Base-by-base conservation (phyloP, 2,329 filamentous ascomycete genomes). In the Ustulina deusta region DNA sequence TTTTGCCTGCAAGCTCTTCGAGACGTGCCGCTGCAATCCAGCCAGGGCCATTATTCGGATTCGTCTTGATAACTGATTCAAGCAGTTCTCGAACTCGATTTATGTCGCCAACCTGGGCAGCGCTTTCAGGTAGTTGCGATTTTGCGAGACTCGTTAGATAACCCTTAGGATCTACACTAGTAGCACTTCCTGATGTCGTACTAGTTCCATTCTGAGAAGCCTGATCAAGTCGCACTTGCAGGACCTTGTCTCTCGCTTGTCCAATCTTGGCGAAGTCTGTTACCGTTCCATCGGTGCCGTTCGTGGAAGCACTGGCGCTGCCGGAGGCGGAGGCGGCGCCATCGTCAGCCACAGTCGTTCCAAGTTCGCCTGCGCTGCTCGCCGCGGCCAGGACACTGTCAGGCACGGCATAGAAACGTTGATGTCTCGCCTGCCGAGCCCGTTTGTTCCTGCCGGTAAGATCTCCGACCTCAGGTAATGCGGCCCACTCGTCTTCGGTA, bases 261-360 rank as follows among this genome's bases (percentile, higher is more conserved):
- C 97, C 96, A 70, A 99, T 98, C 79, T 97, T 93, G 51, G 95
- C 95, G 78, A 99, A 99, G 78, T 99, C 97, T 11, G 95, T 99
- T 88, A 97, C 96, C 1, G 94, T 97, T 1, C 95, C 94, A 75
- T 97, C 94, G 65, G 90, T 87, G 32, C 79, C 51, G 38, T 60
- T 66, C 51, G 49, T 72, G 9, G 74, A 72, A 36, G 71, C 82
- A 1, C 77, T 75, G 22, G 80, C 17, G 22, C n/a, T 32, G 6
- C 27, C 6, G 17, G 38, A 10, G 11, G 11, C 83, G 11, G 83
- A 81, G n/a, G 85, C 80, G 1, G 82, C 79, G 1, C 89, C 91
- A 68, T 97, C 94, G 42, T 97, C 93, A 51, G 90, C 86, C n/a
- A 99, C 90, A 0, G 93, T 97, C 1, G 94, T 96, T 55, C 94